Evolutionary conservation across 352 stramenopile species (phyloP).

Genomic region (Globisporangium sylvaticum): DNA sequence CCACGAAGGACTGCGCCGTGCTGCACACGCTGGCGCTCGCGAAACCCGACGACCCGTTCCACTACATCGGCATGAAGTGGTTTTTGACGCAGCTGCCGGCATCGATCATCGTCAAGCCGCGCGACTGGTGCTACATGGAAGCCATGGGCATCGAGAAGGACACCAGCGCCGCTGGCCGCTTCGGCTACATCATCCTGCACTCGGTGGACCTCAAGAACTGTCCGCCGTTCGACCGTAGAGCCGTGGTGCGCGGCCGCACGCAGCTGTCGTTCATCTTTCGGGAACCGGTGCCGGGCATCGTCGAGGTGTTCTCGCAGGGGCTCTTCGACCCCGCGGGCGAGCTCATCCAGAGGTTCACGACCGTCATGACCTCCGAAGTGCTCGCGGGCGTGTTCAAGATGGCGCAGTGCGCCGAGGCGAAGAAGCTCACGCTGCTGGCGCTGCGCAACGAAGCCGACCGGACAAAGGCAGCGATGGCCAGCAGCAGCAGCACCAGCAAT

Average conservation of each 20-base stretch:
- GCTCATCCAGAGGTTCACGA: constrained; percentile 22
- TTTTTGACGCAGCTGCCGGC: constrained; percentile 31
- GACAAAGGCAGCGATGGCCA: constrained; percentile 6
- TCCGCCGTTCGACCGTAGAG: constrained; percentile 26
- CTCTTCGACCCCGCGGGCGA: constrained; percentile 46
- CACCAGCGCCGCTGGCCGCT: constrained; percentile 15
- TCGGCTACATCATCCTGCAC: constrained; percentile 41
- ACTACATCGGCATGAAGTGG: constrained; percentile 57
- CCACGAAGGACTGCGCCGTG: constrained; percentile 32
- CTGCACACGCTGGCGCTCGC: constrained; percentile 38
- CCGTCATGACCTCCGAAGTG: constrained; percentile 27
- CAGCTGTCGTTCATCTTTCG: constrained; percentile 35
- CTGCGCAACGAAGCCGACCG: constrained; percentile 28
- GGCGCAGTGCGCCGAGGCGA: constrained; percentile 38
- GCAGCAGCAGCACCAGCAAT: not conserved
- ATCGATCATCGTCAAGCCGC: constrained; percentile 18
- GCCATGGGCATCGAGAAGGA: constrained; percentile 42
- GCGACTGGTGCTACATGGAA: constrained; percentile 35
- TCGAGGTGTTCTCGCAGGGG: constrained; percentile 39
- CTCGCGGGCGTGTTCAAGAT: constrained; percentile 18
- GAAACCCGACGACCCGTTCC: constrained; percentile 33
- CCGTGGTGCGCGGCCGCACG: constrained; percentile 26
- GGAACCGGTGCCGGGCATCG: constrained; percentile 26
- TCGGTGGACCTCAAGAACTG: constrained; percentile 38
- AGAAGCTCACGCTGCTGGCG: constrained; percentile 46